phyloP scores from a whole-genome alignment of 495 filamentous ascomycete genomes.

The Tetracladium setigerum region DNA sequence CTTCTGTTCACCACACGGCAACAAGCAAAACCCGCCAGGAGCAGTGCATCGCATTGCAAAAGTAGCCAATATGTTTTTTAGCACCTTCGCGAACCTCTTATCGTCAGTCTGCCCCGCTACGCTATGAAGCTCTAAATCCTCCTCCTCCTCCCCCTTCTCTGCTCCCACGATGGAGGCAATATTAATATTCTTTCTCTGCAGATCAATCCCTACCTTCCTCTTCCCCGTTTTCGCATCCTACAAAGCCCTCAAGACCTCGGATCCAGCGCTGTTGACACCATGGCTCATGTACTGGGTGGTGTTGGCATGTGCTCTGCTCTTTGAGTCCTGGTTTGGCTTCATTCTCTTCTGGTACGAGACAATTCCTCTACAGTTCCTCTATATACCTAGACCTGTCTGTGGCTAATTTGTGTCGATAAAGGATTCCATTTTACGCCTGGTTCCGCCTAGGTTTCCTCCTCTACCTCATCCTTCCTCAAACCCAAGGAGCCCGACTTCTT shows the following conservation, averaged over 20 bases:
- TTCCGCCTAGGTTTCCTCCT: slow-evolving; percentile 79
- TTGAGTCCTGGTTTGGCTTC: slow-evolving; percentile 82
- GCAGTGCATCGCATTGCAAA: slow-evolving; percentile 22
- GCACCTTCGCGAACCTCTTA: slow-evolving; percentile 69
- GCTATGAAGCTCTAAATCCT: slow-evolving; percentile 7
- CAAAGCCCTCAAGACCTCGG: slow-evolving; percentile 90
- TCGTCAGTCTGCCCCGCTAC: slow-evolving; percentile 50
- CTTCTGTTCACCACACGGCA: neutral
- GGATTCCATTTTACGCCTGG: slow-evolving; percentile 92
- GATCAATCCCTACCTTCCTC: slow-evolving; percentile 81
- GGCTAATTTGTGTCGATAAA: slow-evolving; percentile 20
- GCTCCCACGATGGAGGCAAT: slow-evolving; percentile 6
- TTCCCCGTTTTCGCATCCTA: slow-evolving; percentile 97
- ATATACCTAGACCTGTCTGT: neutral
- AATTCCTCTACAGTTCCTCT: neutral
- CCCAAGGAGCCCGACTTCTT: slow-evolving; percentile 77
- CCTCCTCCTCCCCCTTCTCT: neutral
- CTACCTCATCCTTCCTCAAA: slow-evolving; percentile 96
- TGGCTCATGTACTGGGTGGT: slow-evolving; percentile 99
- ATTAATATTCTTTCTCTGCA: slow-evolving; percentile 26
- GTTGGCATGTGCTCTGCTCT: slow-evolving; percentile 67
- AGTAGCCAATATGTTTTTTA: slow-evolving; percentile 40
- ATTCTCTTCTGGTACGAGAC: slow-evolving; percentile 66
- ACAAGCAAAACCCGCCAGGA: slow-evolving; percentile 23
- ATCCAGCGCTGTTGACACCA: slow-evolving; percentile 87